Base-by-base conservation (phyloP, 2,329 filamentous ascomycete genomes). In the Colletotrichum musicola region DNA sequence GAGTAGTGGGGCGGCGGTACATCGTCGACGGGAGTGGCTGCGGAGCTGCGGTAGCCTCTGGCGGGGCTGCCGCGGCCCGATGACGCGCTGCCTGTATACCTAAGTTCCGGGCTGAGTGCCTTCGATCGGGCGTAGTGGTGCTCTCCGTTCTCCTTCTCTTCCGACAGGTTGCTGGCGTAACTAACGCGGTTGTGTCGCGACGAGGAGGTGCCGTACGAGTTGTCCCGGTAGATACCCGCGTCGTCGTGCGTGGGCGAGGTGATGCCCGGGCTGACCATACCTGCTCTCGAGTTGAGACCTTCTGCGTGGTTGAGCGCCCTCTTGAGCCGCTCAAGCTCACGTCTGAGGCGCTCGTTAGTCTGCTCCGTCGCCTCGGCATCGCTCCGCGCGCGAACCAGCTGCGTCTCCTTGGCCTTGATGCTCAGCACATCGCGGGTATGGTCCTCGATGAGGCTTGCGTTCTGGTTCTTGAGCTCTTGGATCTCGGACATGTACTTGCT, bases 341-440 rank as follows among this genome's bases (percentile, higher is more conserved):
- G 90, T 71, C 92, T 87, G 61, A 97, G 87, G 65, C 93, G 91
- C 70, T 96, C 93, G 60, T 96, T 94, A 67, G 90, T 92, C 74
- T 94, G 91, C 77, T 98, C 94, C 0, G 95, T 93, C 0, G 93
- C 90, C 78, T 98, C 95, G 38, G 92, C 93, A 75, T 99, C 96
- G 72, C 93, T 94, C 62, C 95, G 88, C 12, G 96, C 95, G 51
- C 96, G 91, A 10, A 98, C 95, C 5, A 99, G 87, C 75, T 99
- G 96, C 3, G 96, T 98, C 80, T 99, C 96, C 81, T 99, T 99
- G 14, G 96, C 96, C 79, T 98, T 98, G 82, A 99, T 97, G 74
- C 94, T 96, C 49, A 99, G 85, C 0, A 98, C 94, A 75, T 99
- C 95, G 55, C 95, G 88, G 0, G 96, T 99, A 78, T 98, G 95